phyloP scores from a whole-genome alignment of 768 basidiomycete genomes.

The Pisolithus tinctorius region DNA sequence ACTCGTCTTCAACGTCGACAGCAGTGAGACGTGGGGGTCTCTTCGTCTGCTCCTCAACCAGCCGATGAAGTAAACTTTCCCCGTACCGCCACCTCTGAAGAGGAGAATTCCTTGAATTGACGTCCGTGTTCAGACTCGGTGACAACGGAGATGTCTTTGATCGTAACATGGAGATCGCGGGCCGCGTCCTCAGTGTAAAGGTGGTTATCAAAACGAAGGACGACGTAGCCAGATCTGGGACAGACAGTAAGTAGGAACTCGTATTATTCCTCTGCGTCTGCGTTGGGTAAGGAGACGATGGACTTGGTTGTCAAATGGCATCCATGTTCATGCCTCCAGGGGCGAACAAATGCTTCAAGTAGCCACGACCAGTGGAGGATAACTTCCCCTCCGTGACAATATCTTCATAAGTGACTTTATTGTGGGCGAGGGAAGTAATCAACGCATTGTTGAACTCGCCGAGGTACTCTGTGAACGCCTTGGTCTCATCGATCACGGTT shows the following conservation, averaged over 20 bases:
- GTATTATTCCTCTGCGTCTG: conserved; percentile 15
- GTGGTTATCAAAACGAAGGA: conserved; percentile 25
- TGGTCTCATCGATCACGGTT: conserved; percentile 18
- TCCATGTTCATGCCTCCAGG: conserved; percentile 24
- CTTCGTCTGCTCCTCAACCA: conserved; percentile 9
- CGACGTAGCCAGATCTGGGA: conserved; percentile 15
- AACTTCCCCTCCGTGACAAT: conserved; percentile 22
- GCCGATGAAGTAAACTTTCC: conserved; percentile 8
- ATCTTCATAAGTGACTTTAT: conserved; percentile 26
- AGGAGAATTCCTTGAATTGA: conserved; percentile 20
- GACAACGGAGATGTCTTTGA: conserved; percentile 10
- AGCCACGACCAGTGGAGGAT: conserved; percentile 19
- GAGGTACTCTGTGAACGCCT: conserved; percentile 20
- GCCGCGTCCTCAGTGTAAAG: conserved; percentile 23
- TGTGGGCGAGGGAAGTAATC: conserved; percentile 16
- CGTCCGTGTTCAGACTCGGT: conserved; percentile 8
- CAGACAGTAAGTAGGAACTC: conserved; percentile 19
- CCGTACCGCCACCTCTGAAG: conserved; percentile 4
- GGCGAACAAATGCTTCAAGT: conserved; percentile 27
- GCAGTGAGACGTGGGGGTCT: conserved; percentile 17
- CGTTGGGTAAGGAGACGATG: conserved; percentile 18
- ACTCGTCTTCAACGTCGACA: conserved; percentile 23
- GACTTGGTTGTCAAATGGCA: conserved; percentile 14
- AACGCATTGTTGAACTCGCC: conserved; percentile 16
- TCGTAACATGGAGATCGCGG: conserved; percentile 3